Conservation (phyloP, 306 rosid genomes). For the Castanospermum australe region DNA sequence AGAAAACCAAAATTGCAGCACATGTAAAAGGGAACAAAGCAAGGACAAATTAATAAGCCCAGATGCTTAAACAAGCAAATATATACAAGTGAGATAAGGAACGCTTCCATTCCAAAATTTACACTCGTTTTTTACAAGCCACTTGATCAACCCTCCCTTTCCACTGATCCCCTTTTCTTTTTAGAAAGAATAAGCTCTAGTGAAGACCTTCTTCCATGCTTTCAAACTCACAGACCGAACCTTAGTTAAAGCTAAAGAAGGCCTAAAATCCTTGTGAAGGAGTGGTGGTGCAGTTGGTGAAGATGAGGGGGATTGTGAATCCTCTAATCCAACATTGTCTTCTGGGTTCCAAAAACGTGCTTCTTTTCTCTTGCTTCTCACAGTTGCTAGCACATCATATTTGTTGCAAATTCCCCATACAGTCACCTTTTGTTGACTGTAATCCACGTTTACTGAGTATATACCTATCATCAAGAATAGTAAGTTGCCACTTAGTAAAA, state of each 20-base stretch:
- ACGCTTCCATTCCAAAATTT: conserved; percentile 20
- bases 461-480: conserved; percentile 49
- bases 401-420: conserved; percentile 98
- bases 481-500: background rate
- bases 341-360: conserved; percentile 78
- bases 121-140: background rate
- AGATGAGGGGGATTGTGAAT: conserved; percentile 25
- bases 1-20: conserved; percentile 7
- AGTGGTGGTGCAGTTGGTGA: conserved; percentile 29
- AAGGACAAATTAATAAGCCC: background rate
- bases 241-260: conserved; percentile 55
- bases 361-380: conserved; percentile 73
- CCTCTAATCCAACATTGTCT: conserved; percentile 43
- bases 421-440: conserved; percentile 69
- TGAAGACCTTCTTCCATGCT: conserved; percentile 70
- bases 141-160: background rate
- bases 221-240: conserved; percentile 70
- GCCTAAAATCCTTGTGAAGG: conserved; percentile 33
- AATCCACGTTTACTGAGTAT: conserved; percentile 80
- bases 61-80: conserved; percentile 27
- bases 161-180: background rate
- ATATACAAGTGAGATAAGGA: conserved; percentile 28
- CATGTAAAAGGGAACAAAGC: conserved; percentile 11
- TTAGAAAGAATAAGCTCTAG: conserved; percentile 65
- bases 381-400: conserved; percentile 59